A percentile compares a stretch with the other conserved stretches of the same genome.
phyloP scores from a whole-genome alignment of 495 filamentous ascomycete genomes.

The Podospora fimiseda region DNA sequence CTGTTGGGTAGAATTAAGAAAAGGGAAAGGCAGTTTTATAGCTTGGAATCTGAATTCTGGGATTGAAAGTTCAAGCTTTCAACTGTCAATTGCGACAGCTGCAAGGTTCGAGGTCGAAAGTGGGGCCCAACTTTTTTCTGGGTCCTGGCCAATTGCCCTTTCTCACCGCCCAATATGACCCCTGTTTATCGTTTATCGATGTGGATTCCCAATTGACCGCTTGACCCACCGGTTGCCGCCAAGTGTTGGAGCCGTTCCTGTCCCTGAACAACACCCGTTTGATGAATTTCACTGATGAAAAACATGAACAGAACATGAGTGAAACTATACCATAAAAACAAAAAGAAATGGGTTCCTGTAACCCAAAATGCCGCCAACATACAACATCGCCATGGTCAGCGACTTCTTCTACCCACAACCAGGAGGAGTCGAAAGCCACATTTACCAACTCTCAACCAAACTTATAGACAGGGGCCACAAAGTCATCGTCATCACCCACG shows the following conservation, averaged over 20 bases:
- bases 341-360: neutral
- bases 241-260: too few relatives aligned
- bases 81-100: too few relatives aligned
- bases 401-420: conserved; percentile 99
- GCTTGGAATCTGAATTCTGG: too few relatives aligned
- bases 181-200: conserved; percentile 24
- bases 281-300: too few relatives aligned
- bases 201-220: neutral
- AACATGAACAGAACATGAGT: too few relatives aligned
- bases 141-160: conserved; percentile 1
- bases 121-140: conserved; percentile 15
- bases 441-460: conserved; percentile 94
- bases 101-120: too few relatives aligned
- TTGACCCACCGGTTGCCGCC: too few relatives aligned
- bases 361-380: conserved; percentile 47
- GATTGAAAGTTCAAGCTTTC: too few relatives aligned
- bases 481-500: conserved; percentile 95
- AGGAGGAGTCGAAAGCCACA: conserved; percentile 93
- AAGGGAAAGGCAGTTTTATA: too few relatives aligned
- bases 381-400: conserved; percentile 81
- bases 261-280: neutral
- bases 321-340: too few relatives aligned
- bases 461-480: conserved; percentile 96
- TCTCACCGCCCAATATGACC: conserved; percentile 14
- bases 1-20: too few relatives aligned